Evolutionary conservation across 306 rosid species (phyloP).

Genomic region (Abrus precatorius): DNA sequence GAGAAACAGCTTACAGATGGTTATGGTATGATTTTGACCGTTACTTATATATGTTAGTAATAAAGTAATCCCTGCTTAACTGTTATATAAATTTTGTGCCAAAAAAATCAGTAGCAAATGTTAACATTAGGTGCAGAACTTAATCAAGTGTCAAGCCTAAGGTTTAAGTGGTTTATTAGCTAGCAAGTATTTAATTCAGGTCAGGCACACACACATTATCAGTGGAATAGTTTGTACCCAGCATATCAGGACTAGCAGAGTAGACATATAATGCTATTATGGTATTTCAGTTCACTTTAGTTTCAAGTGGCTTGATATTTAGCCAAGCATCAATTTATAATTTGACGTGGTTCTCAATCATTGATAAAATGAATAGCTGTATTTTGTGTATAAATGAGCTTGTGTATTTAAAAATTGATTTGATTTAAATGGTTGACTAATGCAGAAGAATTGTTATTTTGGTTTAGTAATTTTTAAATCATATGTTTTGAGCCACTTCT

Average conservation of each 20-base stretch:
- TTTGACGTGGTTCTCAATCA: background rate
- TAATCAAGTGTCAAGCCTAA: background rate
- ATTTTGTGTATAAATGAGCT: background rate
- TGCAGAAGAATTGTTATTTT: background rate
- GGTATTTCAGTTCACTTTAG: background rate
- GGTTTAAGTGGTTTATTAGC: slow-evolving; percentile 6
- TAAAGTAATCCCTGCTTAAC: background rate
- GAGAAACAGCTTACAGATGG: slow-evolving; percentile 75
- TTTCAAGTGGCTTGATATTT: background rate
- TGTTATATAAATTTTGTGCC: background rate
- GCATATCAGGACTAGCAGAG: background rate
- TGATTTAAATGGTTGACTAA: slow-evolving; percentile 15
- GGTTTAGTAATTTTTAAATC: slow-evolving; percentile 8
- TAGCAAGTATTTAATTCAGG: background rate
- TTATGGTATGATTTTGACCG: slow-evolving; percentile 62
- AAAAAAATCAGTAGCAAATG: background rate
- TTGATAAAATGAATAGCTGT: background rate
- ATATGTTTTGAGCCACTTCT: slow-evolving; percentile 21
- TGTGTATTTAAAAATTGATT: background rate
- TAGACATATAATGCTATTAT: background rate
- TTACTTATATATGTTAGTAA: background rate
- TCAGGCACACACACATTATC: background rate
- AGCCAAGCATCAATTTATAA: background rate
- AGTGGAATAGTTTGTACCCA: background rate
- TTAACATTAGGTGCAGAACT: background rate